Percentiles rank a stretch among this genome's conserved stretches.
These are phyloP conservation scores for Diplocarpon mali DNA, from an alignment of 2,329 filamentous ascomycete genomes.

Conservation along the genomic window DNA sequence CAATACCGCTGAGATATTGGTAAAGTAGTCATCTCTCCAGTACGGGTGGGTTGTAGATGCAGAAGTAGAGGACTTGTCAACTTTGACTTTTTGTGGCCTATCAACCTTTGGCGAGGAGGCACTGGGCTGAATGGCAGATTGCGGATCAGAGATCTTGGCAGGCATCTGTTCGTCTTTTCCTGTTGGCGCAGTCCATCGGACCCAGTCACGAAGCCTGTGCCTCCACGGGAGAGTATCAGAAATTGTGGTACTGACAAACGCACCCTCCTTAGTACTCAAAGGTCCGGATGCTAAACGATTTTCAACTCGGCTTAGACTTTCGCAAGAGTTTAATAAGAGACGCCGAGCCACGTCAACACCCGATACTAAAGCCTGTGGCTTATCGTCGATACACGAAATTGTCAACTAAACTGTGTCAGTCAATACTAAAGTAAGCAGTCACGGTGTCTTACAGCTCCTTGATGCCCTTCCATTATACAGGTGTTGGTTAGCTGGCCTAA, in stretches of 20 bases:
- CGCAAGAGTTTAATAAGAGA: slow-evolving; percentile 17
- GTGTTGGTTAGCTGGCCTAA: slow-evolving; percentile 22
- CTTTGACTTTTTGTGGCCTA: neutral
- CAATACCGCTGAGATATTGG: slow-evolving; percentile 18
- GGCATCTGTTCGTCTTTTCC: neutral
- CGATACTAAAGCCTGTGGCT: slow-evolving; percentile 3
- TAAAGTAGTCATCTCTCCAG: slow-evolving; percentile 12
- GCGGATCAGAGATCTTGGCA: neutral
- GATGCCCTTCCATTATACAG: slow-evolving; percentile 9
- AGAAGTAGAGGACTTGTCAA: no score
- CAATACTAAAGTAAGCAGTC: neutral
- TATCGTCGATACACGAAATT: slow-evolving; percentile 7
- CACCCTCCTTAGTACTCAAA: slow-evolving; percentile 2
- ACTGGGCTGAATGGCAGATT: neutral
- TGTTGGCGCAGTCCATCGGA: slow-evolving; percentile 22
- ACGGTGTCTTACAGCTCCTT: slow-evolving; percentile 4
- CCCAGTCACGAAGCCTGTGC: slow-evolving; percentile 22
- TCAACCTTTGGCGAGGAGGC: neutral
- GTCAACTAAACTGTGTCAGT: slow-evolving; percentile 7
- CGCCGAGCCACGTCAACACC: slow-evolving; percentile 17
- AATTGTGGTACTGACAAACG: slow-evolving; percentile 14
- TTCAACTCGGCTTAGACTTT: slow-evolving; percentile 10
- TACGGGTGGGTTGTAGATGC: neutral
- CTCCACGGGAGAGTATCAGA: slow-evolving; percentile 21
- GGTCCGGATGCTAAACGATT: slow-evolving; percentile 13